Percentiles rank a stretch among this genome's conserved stretches.
Evolutionary conservation across 202 grass and related monocot genomes (phyloP).

Genomic region (Panicum virgatum): DNA sequence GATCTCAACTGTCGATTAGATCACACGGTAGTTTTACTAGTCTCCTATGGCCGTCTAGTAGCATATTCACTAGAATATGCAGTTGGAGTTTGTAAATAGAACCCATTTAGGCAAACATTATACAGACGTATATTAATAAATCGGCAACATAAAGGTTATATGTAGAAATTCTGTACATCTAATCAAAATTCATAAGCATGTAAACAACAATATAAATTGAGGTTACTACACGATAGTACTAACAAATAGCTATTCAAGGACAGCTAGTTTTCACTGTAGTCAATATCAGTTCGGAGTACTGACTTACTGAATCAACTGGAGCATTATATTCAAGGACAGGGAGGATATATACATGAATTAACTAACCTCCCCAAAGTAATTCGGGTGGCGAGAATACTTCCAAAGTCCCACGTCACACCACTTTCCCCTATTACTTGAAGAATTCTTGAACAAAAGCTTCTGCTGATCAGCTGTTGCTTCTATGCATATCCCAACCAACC

Average conservation of each 20-base stretch:
- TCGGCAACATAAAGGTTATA: neutral
- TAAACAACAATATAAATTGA: conserved; percentile 3
- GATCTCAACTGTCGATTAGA: too few relatives aligned
- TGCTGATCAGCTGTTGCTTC: conserved; percentile 90
- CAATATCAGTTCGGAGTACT: neutral
- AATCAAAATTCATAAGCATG: neutral
- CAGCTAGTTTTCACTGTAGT: neutral
- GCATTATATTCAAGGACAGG: neutral
- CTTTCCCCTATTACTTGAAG: conserved; percentile 68
- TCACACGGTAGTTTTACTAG: too few relatives aligned
- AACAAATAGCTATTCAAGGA: neutral
- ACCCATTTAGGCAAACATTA: too few relatives aligned
- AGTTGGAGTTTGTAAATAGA: too few relatives aligned
- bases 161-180: too few relatives aligned
- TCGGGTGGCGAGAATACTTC: conserved; percentile 94
- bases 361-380: conserved; percentile 97
- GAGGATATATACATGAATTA: neutral
- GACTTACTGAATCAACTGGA: neutral
- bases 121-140: neutral
- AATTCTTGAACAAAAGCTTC: conserved; percentile 90
- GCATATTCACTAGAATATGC: too few relatives aligned
- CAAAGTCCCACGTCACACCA: conserved; percentile 88
- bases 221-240: neutral
- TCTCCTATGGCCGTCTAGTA: too few relatives aligned
- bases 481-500: conserved; percentile 58